A percentile compares a stretch with the other conserved stretches of the same genome.
These are phyloP conservation scores for Sorghum bicolor DNA, from an alignment of 176 grass and related monocot species.

Conservation along the genomic window Sorghum_bicolor_NCBIv3 NC_012872.2:61657501-61658000, in stretches of 20 bases:
- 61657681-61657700: conserved; percentile 99
- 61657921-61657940: conserved; percentile 88
- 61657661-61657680: conserved; percentile 99
- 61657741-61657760: conserved; percentile 91
- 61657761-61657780: conserved; percentile 85
- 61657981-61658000: neutral
- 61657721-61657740: conserved; percentile 93
- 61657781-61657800: conserved; percentile 86
- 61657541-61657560: conserved; percentile 45
- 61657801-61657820: conserved; percentile 88
- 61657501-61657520: conserved; percentile 85
- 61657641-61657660: conserved; percentile 40
- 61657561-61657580: neutral
- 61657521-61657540: conserved; percentile 97
- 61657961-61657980: conserved; percentile 1
- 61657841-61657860: conserved; percentile 93
- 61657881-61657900: conserved; percentile 79
- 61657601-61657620: neutral
- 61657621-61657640: neutral
- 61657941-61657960: conserved; percentile 95
- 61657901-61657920: conserved; percentile 76
- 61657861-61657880: conserved; percentile 94
- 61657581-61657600: neutral
- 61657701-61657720: conserved; percentile 97
- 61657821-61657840: conserved; percentile 87